Conservation (phyloP, 164 flowering plant genomes). For the Piper longum region DNA sequence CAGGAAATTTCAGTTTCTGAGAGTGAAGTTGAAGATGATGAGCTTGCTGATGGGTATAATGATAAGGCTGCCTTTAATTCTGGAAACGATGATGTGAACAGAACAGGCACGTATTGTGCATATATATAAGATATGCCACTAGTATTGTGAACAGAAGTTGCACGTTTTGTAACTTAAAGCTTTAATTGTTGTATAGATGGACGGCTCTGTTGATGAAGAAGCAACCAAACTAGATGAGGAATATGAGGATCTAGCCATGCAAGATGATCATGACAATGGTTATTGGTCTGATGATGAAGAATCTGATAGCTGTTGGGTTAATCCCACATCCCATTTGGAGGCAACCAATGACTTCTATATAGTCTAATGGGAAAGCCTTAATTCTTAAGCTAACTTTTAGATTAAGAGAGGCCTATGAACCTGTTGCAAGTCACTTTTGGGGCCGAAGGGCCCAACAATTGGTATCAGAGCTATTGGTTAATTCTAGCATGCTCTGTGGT, state of each 20-base stretch:
- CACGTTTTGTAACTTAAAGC: neutral
- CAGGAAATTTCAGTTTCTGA: conserved; percentile 70
- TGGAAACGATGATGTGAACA: conserved; percentile 52
- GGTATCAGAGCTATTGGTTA: no score
- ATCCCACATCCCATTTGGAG: no score
- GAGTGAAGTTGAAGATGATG: conserved; percentile 90
- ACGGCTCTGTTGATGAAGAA: conserved; percentile 92
- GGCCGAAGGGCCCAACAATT: no score
- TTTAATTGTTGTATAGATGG: conserved; percentile 17
- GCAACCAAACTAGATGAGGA: conserved; percentile 90
- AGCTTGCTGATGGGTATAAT: conserved; percentile 42
- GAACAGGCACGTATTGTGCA: conserved; percentile 3
- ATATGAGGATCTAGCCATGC: conserved; percentile 92
- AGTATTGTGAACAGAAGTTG: neutral
- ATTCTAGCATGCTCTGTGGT: no score
- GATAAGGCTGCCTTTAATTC: conserved; percentile 77
- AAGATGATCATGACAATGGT: conserved; percentile 51
- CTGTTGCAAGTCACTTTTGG: no score
- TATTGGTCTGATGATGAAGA: conserved; percentile 46
- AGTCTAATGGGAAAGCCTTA: no score
- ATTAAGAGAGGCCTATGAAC: no score
- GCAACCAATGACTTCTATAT: no score
- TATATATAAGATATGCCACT: neutral
- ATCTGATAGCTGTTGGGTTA: no score
- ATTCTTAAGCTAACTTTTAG: no score